These are phyloP conservation scores for Aspergillus bombycis DNA, from an alignment of 2,329 filamentous ascomycete species.

Conservation along the genomic window DNA sequence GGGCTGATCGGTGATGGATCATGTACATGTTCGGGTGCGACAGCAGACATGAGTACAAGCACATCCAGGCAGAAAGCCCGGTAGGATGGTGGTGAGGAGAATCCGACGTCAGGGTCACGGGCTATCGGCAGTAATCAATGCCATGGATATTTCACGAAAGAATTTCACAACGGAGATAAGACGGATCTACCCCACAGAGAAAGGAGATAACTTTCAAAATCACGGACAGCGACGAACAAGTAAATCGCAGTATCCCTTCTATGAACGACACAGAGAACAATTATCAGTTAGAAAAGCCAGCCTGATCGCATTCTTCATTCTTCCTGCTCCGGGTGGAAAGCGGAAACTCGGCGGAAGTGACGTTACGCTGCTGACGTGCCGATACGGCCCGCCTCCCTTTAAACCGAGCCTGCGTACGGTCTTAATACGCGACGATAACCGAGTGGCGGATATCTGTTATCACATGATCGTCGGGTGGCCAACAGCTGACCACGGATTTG, in stretches of 20 bases:
- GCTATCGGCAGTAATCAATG: constrained; percentile 31
- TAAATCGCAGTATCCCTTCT: constrained; percentile 4
- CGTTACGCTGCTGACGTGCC: constrained; percentile 35
- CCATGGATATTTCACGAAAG: constrained; percentile 22
- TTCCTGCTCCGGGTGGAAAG: constrained; percentile 17
- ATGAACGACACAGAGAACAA: constrained; percentile 7
- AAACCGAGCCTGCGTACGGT: constrained; percentile 19
- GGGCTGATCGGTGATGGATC: constrained; percentile 18
- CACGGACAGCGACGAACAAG: neutral
- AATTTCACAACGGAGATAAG: neutral
- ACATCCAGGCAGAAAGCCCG: constrained; percentile 9
- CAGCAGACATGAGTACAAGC: constrained; percentile 29
- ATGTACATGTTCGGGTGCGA: constrained; percentile 34
- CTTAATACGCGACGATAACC: constrained; percentile 23
- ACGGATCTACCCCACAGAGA: constrained; percentile 9
- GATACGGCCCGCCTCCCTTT: constrained; percentile 32
- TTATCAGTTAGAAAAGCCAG: constrained; percentile 9
- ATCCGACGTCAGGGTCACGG: constrained; percentile 26
- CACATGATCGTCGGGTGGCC: constrained; percentile 10
- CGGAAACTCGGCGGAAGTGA: constrained; percentile 17
- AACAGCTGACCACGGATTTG: constrained; percentile 14
- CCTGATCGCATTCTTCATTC: constrained; percentile 16
- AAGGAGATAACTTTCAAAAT: neutral
- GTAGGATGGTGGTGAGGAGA: constrained; percentile 18
- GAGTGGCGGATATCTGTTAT: constrained; percentile 18